Conservation (phyloP, 108 stramenopile species). For the Pseudonitzschia pungens region DNA sequence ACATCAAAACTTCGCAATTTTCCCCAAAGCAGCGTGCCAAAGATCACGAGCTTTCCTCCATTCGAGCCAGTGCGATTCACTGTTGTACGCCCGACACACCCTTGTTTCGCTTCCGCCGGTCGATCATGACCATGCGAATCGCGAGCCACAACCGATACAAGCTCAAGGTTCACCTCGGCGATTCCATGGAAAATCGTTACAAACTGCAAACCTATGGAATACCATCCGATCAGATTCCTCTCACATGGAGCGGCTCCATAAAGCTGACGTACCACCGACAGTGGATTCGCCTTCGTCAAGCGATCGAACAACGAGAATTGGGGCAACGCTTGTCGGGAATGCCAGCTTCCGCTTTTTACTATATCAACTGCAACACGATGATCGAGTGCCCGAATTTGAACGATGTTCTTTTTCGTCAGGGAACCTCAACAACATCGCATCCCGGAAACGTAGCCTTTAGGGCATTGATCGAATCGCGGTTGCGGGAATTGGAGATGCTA, state of each 20-base stretch:
- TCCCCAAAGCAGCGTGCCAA: not conserved
- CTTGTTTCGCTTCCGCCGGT: conserved; percentile 6
- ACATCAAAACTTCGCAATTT: not conserved
- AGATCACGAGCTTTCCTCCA: not conserved
- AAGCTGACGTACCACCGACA: conserved; percentile 20
- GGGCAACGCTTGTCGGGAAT: not conserved
- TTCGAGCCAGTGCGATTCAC: conserved; percentile 6
- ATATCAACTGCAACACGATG: not conserved
- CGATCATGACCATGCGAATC: not conserved
- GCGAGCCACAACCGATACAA: conserved; percentile 1
- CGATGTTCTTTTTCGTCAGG: conserved; percentile 15
- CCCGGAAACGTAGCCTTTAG: conserved; percentile 6
- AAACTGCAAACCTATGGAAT: conserved; percentile 29
- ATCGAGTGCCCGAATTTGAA: conserved; percentile 3
- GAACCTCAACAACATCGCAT: not conserved
- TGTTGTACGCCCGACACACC: conserved; percentile 10
- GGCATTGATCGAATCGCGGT: not conserved
- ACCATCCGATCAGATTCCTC: conserved; percentile 22
- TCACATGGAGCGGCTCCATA: conserved; percentile 14
- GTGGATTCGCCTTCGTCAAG: conserved; percentile 16
- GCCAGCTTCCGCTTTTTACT: not conserved
- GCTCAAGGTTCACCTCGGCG: not conserved
- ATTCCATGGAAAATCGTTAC: conserved; percentile 14
- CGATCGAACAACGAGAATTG: conserved; percentile 14
- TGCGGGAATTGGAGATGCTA: not conserved